Conservation (phyloP, 2,329 filamentous ascomycete genomes). For the Penicillium decumbens region DNA sequence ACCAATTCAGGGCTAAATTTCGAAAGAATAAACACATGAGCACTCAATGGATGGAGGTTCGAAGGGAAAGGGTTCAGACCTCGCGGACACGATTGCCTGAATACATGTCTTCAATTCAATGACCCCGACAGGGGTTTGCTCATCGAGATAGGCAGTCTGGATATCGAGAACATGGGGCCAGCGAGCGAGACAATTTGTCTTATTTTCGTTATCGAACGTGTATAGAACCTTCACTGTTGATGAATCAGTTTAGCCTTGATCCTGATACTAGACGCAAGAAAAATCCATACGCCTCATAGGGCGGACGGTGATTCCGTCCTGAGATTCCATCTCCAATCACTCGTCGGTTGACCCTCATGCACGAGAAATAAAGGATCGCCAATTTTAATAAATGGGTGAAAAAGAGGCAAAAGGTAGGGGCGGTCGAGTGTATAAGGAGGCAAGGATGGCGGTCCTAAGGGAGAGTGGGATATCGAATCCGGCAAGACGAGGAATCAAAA, state of each 20-base stretch:
- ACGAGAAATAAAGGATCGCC: conserved; percentile 10
- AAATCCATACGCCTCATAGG: conserved; percentile 62
- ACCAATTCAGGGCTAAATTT: conserved; percentile 73
- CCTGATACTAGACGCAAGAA: not conserved
- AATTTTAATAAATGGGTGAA: not conserved
- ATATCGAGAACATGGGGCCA: conserved; percentile 75
- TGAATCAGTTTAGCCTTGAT: conserved; percentile 14
- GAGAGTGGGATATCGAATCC: conserved; percentile 13
- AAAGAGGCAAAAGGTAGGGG: not conserved
- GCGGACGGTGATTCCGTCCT: conserved; percentile 55
- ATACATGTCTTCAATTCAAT: conserved; percentile 84
- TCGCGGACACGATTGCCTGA: conserved; percentile 67
- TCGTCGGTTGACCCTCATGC: conserved; percentile 29
- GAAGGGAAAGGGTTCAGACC: conserved; percentile 38
- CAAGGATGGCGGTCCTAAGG: conserved; percentile 1
- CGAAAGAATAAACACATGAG: conserved; percentile 4
- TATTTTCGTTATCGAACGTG: conserved; percentile 85
- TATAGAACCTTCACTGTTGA: conserved; percentile 86
- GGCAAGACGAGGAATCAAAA: conserved; percentile 7
- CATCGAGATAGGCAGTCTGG: conserved; percentile 75
- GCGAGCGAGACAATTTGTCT: conserved; percentile 83
- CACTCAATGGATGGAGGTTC: not conserved
- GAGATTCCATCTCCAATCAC: conserved; percentile 39
- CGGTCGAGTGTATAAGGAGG: conserved; percentile 4
- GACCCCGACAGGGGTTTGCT: conserved; percentile 74